phyloP scores from a whole-genome alignment of 352 stramenopile genomes.

The Globisporangium cederbergense region DNA sequence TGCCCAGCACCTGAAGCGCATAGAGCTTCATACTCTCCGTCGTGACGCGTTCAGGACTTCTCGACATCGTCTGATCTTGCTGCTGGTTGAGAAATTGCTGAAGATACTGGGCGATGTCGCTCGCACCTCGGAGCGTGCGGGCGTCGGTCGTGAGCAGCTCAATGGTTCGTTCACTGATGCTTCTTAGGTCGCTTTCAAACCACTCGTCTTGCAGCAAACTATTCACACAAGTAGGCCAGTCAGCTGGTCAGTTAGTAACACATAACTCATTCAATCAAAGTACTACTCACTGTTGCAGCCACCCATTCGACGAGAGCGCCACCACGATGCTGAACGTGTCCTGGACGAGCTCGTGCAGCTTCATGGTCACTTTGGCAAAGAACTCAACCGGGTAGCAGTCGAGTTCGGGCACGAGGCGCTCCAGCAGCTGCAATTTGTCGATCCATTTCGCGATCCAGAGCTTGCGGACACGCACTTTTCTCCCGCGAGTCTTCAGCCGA shows the following conservation, averaged over 20 bases:
- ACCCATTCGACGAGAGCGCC: conserved; percentile 8
- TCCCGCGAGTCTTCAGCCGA: conserved; percentile 17
- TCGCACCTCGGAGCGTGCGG: conserved; percentile 16
- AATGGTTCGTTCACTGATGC: conserved; percentile 9
- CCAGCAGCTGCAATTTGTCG: conserved; percentile 22
- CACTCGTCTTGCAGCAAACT: conserved; percentile 27
- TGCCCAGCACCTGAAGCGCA: conserved; percentile 10
- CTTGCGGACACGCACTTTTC: conserved; percentile 19
- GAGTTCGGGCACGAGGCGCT: conserved; percentile 42
- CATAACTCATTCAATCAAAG: neutral
- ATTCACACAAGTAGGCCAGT: neutral
- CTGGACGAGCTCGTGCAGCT: conserved; percentile 14
- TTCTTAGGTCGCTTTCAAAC: conserved; percentile 19
- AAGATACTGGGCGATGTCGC: conserved; percentile 17
- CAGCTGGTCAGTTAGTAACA: neutral
- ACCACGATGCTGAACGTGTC: conserved; percentile 5
- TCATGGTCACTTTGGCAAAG: conserved; percentile 14
- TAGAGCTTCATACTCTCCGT: neutral
- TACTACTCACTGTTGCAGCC: conserved; percentile 15
- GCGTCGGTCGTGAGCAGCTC: conserved; percentile 20
- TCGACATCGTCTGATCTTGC: neutral
- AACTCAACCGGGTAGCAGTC: conserved; percentile 39
- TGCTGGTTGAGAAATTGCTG: conserved; percentile 3
- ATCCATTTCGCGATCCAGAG: conserved; percentile 22
- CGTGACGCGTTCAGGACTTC: neutral